A percentile compares a stretch with the other conserved stretches of the same genome.
Evolutionary conservation across 2,329 filamentous ascomycete genomes (phyloP).

Genomic region (Colletotrichum sp.): DNA sequence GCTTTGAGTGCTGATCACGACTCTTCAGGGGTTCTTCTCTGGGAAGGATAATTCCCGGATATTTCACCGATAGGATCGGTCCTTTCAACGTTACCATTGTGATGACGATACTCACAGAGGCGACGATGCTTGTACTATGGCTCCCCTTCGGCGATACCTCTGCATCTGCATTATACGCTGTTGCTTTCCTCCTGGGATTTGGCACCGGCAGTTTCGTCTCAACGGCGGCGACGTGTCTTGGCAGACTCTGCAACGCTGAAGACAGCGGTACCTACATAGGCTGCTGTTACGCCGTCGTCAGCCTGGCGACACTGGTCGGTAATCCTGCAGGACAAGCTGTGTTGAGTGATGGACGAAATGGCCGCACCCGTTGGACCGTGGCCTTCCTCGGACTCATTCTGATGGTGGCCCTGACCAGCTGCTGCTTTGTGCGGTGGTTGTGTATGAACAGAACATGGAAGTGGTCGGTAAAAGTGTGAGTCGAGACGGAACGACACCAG

Average conservation of each 20-base stretch:
- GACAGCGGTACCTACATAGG: constrained; percentile 33
- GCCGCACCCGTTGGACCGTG: constrained; percentile 20
- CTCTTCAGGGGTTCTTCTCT: constrained; percentile 28
- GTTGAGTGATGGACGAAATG: not conserved
- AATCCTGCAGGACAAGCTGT: constrained; percentile 18
- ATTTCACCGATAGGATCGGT: constrained; percentile 23
- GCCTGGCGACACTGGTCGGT: constrained; percentile 26
- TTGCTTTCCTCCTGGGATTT: constrained; percentile 30
- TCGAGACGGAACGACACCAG: not conserved
- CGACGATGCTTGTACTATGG: constrained; percentile 28
- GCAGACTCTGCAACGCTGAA: constrained; percentile 26
- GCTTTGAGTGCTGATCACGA: not conserved
- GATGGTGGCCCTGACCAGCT: constrained; percentile 24
- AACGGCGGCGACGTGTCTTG: constrained; percentile 26
- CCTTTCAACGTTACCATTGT: constrained; percentile 29
- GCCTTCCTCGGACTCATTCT: constrained; percentile 28
- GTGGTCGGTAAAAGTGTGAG: constrained; percentile 23
- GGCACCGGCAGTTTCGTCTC: constrained; percentile 32
- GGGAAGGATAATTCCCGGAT: constrained; percentile 30
- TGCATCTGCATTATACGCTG: constrained; percentile 25
- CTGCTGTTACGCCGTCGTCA: constrained; percentile 29
- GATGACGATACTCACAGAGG: constrained; percentile 29
- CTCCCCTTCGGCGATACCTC: constrained; percentile 28
- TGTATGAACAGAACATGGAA: constrained; percentile 22
- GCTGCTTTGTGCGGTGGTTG: constrained; percentile 26